Conservation (phyloP, 257 asterid genomes). For the Voacanga thouarsii region DNA sequence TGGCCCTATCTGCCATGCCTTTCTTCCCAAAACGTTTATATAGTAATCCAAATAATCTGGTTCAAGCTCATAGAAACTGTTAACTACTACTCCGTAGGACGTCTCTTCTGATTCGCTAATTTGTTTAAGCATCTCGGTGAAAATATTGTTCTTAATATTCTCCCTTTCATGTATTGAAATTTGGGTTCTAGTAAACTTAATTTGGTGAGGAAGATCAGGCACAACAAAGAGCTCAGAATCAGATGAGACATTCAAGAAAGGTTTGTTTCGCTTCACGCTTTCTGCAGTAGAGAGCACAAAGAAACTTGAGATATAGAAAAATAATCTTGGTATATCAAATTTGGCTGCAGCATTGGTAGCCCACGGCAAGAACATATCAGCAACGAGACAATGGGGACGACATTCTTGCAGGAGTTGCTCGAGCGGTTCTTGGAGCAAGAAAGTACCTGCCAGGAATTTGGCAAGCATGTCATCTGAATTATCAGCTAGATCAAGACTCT, state of each 20-base stretch:
- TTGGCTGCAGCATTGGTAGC: slow-evolving; percentile 45
- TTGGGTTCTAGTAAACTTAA: slow-evolving; percentile 22
- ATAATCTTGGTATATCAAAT: slow-evolving; percentile 51
- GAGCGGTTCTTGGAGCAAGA: slow-evolving; percentile 17
- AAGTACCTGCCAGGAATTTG: slow-evolving; percentile 27
- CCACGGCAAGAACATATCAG: slow-evolving; percentile 63
- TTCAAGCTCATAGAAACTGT: slow-evolving; percentile 52
- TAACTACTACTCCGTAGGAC: slow-evolving; percentile 34
- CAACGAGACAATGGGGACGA: slow-evolving; percentile 40
- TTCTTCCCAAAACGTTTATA: not conserved
- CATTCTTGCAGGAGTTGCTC: slow-evolving; percentile 16
- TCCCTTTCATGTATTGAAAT: slow-evolving; percentile 7
- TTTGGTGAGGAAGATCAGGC: not conserved
- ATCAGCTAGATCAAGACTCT: slow-evolving; percentile 29
- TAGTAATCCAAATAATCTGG: slow-evolving; percentile 36
- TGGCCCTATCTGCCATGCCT: no score
- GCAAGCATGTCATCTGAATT: slow-evolving; percentile 15
- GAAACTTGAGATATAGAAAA: slow-evolving; percentile 41
- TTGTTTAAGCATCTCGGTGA: not conserved
- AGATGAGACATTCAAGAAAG: slow-evolving; percentile 22
- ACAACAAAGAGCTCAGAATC: slow-evolving; percentile 32
- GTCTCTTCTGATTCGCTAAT: slow-evolving; percentile 20
- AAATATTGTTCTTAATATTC: not conserved
- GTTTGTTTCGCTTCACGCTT: slow-evolving; percentile 15
- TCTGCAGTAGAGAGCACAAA: slow-evolving; percentile 23